Evolutionary conservation across 2,329 filamentous ascomycete species (phyloP).

Genomic region (Stachybotrys chartarum): DNA sequence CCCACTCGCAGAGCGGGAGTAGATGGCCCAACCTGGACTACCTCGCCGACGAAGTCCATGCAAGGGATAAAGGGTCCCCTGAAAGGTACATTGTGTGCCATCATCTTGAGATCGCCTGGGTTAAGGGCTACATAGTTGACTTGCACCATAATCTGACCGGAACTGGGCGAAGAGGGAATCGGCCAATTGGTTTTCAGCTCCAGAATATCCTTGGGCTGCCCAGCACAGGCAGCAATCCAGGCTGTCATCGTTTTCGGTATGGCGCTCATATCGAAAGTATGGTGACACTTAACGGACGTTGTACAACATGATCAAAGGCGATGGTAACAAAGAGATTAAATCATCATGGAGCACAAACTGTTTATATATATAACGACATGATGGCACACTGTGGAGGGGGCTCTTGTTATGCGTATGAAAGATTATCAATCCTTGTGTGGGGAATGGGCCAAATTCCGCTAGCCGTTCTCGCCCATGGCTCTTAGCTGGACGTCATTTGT

Average conservation of each 20-base stretch:
- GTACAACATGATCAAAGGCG: too few species aligned
- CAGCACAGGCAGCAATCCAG: background rate
- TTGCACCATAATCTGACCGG: background rate
- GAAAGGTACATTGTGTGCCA: background rate
- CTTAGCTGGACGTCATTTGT: too few species aligned
- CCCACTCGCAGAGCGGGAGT: background rate
- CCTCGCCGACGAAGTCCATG: background rate
- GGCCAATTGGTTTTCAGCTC: background rate
- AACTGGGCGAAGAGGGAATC: background rate
- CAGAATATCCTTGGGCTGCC: background rate
- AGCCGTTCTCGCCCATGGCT: too few species aligned
- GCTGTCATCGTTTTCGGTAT: background rate
- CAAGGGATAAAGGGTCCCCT: background rate
- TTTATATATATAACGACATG: too few species aligned
- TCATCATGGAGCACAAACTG: too few species aligned
- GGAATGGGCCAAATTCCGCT: too few species aligned
- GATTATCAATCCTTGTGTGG: too few species aligned
- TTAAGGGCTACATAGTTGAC: conserved; percentile 1
- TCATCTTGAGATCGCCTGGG: conserved; percentile 2
- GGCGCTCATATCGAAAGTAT: background rate
- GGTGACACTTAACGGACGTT: too few species aligned
- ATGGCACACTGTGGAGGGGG: too few species aligned
- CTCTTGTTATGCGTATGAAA: too few species aligned
- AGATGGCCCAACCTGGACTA: background rate
- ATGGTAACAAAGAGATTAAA: too few species aligned